Conservation (phyloP, 73 alveolate genomes). For the Tetrahymena malaccensis region DNA sequence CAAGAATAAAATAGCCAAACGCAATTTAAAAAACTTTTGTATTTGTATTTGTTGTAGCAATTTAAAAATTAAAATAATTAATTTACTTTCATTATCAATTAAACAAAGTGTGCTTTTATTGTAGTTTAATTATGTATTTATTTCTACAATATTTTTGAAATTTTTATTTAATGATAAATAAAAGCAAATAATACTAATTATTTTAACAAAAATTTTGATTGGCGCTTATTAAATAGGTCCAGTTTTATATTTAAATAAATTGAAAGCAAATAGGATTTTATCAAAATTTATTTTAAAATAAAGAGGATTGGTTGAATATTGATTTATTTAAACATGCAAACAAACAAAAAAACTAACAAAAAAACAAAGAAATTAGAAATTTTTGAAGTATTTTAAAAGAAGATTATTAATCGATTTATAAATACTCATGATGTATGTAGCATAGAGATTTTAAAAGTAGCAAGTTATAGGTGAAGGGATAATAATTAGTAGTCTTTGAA, state of each 20-base stretch:
- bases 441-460: neutral
- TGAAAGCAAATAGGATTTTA: neutral
- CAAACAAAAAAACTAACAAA: neutral
- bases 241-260: neutral
- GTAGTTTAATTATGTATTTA: too few relatives aligned
- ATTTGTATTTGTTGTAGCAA: too few relatives aligned
- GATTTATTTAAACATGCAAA: neutral
- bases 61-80: too few relatives aligned
- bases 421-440: neutral
- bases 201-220: neutral
- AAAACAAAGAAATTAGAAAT: neutral
- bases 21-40: too few relatives aligned
- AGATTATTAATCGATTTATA: neutral
- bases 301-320: too few relatives aligned
- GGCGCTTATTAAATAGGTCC: neutral
- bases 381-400: neutral
- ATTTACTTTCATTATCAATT: too few relatives aligned
- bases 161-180: too few relatives aligned
- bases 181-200: too few relatives aligned
- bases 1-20: too few relatives aligned
- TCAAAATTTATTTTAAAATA: neutral
- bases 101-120: too few relatives aligned
- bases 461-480: neutral
- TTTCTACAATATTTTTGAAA: too few relatives aligned
- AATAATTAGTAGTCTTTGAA: too few relatives aligned